phyloP scores from a whole-genome alignment of 768 basidiomycete genomes.

The Suillus brevipes region DNA sequence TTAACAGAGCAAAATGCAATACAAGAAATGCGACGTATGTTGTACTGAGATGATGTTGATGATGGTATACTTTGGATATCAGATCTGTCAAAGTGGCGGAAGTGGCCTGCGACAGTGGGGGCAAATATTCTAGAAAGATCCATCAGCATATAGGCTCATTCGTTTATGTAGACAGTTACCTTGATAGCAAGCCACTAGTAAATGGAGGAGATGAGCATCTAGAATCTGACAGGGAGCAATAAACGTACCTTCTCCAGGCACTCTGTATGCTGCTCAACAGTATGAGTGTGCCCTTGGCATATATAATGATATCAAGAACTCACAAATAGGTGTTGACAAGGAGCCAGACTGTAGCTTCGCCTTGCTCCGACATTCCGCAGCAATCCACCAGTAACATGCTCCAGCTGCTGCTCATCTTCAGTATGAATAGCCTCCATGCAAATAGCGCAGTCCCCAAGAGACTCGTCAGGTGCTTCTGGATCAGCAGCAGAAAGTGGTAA shows the following conservation, averaged over 20 bases:
- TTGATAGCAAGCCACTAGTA: conserved; percentile 74
- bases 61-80: not conserved
- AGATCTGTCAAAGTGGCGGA: conserved; percentile 62
- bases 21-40: not conserved
- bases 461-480: conserved; percentile 71
- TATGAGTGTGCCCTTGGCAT: not conserved
- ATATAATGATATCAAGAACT: conserved; percentile 27
- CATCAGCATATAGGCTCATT: not conserved
- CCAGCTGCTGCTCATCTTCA: conserved; percentile 42
- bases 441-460: conserved; percentile 86
- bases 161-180: conserved; percentile 34
- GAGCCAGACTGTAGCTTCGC: conserved; percentile 81
- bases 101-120: conserved; percentile 86
- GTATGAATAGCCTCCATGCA: conserved; percentile 86
- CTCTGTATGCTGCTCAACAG: conserved; percentile 65
- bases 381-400: conserved; percentile 39
- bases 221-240: conserved; percentile 1
- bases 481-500: conserved; percentile 60
- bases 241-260: conserved; percentile 72
- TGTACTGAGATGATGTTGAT: not conserved
- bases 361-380: conserved; percentile 39
- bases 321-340: conserved; percentile 88
- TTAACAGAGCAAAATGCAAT: not conserved
- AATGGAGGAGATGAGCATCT: conserved; percentile 15
- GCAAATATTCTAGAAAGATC: conserved; percentile 69